Conservation (phyloP, 2,329 filamentous ascomycete species). For the Trichoderma afroharzianum region DNA sequence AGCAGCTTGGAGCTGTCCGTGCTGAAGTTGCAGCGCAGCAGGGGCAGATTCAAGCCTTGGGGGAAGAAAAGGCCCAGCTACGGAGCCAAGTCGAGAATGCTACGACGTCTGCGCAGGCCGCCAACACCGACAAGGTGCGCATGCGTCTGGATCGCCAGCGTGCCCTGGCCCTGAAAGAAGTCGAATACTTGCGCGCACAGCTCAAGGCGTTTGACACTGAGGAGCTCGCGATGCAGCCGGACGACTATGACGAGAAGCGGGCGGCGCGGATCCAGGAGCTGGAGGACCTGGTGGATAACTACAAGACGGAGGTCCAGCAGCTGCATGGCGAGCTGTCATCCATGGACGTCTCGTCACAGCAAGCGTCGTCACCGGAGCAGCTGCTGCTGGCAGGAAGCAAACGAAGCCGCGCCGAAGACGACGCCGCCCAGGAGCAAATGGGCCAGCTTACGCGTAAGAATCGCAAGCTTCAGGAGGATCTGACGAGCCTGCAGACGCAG, state of each 20-base stretch:
- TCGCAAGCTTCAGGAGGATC: constrained; percentile 75
- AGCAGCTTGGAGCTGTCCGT: constrained; percentile 73
- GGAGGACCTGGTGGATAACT: constrained; percentile 80
- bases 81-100: constrained; percentile 65
- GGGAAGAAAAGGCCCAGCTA: constrained; percentile 65
- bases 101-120: constrained; percentile 11
- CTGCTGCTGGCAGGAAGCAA: constrained; percentile 51
- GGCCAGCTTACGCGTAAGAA: constrained; percentile 86
- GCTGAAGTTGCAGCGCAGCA: constrained; percentile 77
- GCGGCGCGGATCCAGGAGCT: constrained; percentile 72
- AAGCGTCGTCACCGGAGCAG: neutral
- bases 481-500: constrained; percentile 66
- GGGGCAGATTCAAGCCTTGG: constrained; percentile 66
- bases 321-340: constrained; percentile 72
- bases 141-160: constrained; percentile 82
- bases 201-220: constrained; percentile 85
- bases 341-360: constrained; percentile 44
- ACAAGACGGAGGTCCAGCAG: constrained; percentile 74
- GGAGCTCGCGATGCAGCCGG: constrained; percentile 79
- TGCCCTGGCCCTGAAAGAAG: constrained; percentile 81
- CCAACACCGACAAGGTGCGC: constrained; percentile 34
- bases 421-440: constrained; percentile 65
- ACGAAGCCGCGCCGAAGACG: constrained; percentile 59
- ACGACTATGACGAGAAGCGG: constrained; percentile 73
- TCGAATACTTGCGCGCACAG: constrained; percentile 89